These are phyloP conservation scores for Amanita polypyramis DNA, from an alignment of 768 basidiomycete genomes.

Conservation along the genomic window DNA sequence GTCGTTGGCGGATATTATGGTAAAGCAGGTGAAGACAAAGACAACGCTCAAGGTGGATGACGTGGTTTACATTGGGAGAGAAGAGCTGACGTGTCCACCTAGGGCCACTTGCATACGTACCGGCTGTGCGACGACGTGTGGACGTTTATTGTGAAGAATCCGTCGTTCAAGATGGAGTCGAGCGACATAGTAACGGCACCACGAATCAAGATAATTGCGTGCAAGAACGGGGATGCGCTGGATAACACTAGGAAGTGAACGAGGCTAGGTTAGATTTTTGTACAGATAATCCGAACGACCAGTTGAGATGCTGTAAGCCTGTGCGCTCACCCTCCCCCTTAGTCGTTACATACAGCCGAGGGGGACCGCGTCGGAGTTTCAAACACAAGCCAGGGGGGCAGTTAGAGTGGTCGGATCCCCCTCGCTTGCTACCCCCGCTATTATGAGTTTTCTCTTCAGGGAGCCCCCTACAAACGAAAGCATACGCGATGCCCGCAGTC, in stretches of 20 bases:
- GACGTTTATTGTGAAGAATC: slow-evolving; percentile 96
- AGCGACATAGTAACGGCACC: slow-evolving; percentile 64
- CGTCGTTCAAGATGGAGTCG: slow-evolving; percentile 92
- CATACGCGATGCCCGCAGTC: slow-evolving; percentile 39
- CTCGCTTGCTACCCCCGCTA: background rate
- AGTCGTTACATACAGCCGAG: too few relatives aligned
- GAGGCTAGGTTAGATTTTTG: too few relatives aligned
- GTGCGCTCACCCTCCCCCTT: too few relatives aligned
- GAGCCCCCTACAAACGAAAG: slow-evolving; percentile 53
- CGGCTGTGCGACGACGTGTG: slow-evolving; percentile 93
- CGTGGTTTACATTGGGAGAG: background rate
- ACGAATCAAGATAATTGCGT: slow-evolving; percentile 95
- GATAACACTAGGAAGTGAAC: slow-evolving; percentile 68
- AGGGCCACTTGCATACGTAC: slow-evolving; percentile 91
- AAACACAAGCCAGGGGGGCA: slow-evolving; percentile 5
- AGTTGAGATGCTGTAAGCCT: too few relatives aligned
- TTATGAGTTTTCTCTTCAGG: slow-evolving; percentile 25
- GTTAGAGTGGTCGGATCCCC: background rate
- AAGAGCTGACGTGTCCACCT: background rate
- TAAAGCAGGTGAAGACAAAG: slow-evolving; percentile 91
- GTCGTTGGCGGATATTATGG: slow-evolving; percentile 85
- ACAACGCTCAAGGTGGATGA: slow-evolving; percentile 74
- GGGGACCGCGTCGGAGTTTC: slow-evolving; percentile 5
- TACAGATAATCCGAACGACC: too few relatives aligned
- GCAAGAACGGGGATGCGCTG: slow-evolving; percentile 89